Percentiles rank a stretch among this genome's conserved stretches.
Evolutionary conservation across 2,329 filamentous ascomycete genomes (phyloP).

Genomic region (Paracorniculantispora psalliotae): DNA sequence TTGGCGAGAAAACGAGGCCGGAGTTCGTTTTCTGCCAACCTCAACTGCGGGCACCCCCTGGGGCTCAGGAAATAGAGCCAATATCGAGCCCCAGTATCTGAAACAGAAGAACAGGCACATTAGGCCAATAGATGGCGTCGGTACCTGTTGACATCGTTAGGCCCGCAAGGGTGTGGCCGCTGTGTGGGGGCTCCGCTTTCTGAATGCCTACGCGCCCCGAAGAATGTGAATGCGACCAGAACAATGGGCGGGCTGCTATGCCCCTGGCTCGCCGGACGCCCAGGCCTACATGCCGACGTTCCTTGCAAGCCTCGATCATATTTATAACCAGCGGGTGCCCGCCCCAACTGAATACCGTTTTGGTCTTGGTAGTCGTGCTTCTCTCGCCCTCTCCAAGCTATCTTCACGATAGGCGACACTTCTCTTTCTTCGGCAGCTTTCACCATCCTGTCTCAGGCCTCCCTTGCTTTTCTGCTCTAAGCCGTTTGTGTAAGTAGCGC

Average conservation of each 20-base stretch:
- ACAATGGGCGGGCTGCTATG: slow-evolving; percentile 3
- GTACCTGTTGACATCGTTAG: slow-evolving; percentile 8
- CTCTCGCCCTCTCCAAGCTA: neutral
- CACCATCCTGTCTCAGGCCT: neutral
- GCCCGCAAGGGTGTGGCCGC: slow-evolving; percentile 9
- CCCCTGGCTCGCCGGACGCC: neutral
- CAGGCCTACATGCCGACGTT: neutral
- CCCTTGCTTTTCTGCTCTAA: neutral
- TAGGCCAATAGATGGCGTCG: slow-evolving; percentile 4
- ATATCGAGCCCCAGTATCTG: slow-evolving; percentile 2
- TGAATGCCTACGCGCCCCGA: slow-evolving; percentile 8
- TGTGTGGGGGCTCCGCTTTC: slow-evolving; percentile 5
- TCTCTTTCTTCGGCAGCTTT: neutral
- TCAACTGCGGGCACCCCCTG: neutral
- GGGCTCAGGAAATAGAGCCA: neutral
- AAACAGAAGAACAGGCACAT: slow-evolving; percentile 2
- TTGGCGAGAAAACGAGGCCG: neutral
- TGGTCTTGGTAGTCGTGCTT: neutral
- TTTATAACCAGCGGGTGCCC: slow-evolving; percentile 4
- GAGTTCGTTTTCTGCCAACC: neutral
- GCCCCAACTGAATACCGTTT: neutral
- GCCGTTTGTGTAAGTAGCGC: neutral
- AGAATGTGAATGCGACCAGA: neutral
- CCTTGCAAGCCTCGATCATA: neutral
- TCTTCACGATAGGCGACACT: neutral